These are phyloP conservation scores for Corchorus olitorius DNA, from an alignment of 345 rosid genomes.

Conservation along the genomic window DNA sequence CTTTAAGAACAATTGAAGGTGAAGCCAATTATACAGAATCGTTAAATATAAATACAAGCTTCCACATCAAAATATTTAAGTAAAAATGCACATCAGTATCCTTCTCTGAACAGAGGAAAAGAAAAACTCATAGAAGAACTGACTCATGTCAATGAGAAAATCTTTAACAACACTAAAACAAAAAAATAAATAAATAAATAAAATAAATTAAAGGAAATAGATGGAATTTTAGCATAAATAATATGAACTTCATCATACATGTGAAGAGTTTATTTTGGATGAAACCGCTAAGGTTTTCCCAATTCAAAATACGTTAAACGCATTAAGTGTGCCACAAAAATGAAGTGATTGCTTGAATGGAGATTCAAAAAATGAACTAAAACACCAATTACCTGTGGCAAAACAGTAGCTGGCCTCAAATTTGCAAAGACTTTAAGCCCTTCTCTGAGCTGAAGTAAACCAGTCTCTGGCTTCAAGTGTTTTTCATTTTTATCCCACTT, in stretches of 20 bases:
- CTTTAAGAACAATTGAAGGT: neutral
- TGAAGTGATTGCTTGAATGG: neutral
- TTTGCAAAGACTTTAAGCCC: slow-evolving; percentile 93
- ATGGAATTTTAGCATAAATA: neutral
- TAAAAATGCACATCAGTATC: neutral
- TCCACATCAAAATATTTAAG: neutral
- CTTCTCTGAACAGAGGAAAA: neutral
- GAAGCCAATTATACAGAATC: neutral
- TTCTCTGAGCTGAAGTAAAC: slow-evolving; percentile 78
- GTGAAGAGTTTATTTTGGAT: too few species aligned
- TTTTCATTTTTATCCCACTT: slow-evolving; percentile 94
- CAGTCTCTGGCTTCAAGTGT: slow-evolving; percentile 92
- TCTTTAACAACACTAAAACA: neutral
- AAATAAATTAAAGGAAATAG: neutral
- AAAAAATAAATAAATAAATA: too few species aligned
- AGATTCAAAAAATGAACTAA: neutral
- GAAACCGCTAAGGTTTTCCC: neutral
- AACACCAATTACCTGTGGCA: slow-evolving; percentile 64
- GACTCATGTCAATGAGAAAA: neutral
- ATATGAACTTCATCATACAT: neutral
- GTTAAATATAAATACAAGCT: neutral
- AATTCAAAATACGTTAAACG: neutral
- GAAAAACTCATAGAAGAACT: neutral
- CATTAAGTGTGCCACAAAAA: neutral
- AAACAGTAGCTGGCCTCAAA: slow-evolving; percentile 85